Conservation (phyloP, 108 stramenopile genomes). For the Seminavis robusta region DNA sequence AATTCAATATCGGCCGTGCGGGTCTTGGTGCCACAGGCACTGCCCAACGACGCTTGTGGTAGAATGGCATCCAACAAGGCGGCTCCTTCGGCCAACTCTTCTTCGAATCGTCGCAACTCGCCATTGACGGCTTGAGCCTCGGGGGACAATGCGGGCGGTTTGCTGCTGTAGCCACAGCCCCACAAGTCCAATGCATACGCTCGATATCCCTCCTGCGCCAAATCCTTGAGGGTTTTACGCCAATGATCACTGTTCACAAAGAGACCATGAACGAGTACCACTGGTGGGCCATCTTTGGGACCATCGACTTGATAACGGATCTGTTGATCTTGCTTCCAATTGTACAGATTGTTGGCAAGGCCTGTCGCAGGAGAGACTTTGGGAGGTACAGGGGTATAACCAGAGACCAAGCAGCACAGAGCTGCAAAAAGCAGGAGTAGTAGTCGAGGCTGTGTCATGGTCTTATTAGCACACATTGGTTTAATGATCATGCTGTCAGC, state of each 20-base stretch:
- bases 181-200: constrained; percentile 85
- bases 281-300: constrained; percentile 41
- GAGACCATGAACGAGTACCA: constrained; percentile 74
- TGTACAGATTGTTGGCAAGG: constrained; percentile 63
- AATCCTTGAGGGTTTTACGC: constrained; percentile 61
- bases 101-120: constrained; percentile 59
- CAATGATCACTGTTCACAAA: constrained; percentile 88
- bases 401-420: no score
- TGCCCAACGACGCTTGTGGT: constrained; percentile 52
- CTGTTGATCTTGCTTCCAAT: constrained; percentile 55
- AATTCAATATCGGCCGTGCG: constrained; percentile 55
- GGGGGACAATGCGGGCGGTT: constrained; percentile 64
- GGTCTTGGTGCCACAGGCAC: constrained; percentile 38
- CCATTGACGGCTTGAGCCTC: constrained; percentile 49
- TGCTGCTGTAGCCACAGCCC: constrained; percentile 86
- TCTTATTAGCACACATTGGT: no score
- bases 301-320: constrained; percentile 76
- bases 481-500: background rate
- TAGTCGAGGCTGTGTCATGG: no score
- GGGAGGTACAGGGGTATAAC: constrained; percentile 34
- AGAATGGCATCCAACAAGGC: constrained; percentile 15
- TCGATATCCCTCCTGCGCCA: constrained; percentile 52
- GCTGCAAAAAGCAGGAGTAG: no score
- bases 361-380: constrained; percentile 65
- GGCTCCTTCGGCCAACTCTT: no score